A percentile compares a stretch with the other conserved stretches of the same genome.
phyloP scores from a whole-genome alignment of 345 rosid species.

The Excoecaria cochinchinensis region DNA sequence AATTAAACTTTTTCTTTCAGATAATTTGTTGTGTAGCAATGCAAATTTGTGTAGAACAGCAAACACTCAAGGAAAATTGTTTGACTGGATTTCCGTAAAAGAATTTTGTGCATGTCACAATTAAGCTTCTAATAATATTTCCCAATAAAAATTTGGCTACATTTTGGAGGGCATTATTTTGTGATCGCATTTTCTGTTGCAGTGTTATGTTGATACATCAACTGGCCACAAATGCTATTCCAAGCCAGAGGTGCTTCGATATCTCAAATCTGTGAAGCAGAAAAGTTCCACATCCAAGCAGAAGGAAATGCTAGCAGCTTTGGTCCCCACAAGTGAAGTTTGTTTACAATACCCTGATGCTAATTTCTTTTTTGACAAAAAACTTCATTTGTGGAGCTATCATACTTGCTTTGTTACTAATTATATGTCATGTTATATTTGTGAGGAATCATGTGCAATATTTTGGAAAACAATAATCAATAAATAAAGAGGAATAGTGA shows the following conservation, averaged over 20 bases:
- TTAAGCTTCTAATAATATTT: background rate
- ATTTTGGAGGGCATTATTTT: background rate
- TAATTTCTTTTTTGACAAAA: background rate
- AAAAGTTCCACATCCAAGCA: slow-evolving; percentile 10
- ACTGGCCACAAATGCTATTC: slow-evolving; percentile 41
- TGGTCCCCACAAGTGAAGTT: slow-evolving; percentile 20
- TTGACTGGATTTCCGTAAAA: background rate
- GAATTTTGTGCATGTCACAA: background rate
- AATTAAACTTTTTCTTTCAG: background rate
- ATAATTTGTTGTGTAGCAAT: background rate
- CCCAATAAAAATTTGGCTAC: background rate
- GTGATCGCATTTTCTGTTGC: slow-evolving; percentile 18
- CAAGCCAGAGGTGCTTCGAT: slow-evolving; percentile 38
- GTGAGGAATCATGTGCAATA: background rate
- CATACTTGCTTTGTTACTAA: background rate
- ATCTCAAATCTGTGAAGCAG: slow-evolving; percentile 25
- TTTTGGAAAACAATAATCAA: background rate
- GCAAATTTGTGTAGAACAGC: background rate
- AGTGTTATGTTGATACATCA: slow-evolving; percentile 35
- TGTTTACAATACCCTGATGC: slow-evolving; percentile 20
- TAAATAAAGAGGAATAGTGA: background rate
- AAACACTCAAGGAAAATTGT: background rate
- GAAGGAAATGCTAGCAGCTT: slow-evolving; percentile 4
- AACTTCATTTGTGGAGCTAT: background rate
- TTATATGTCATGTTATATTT: background rate